These are phyloP conservation scores for Aspergillus heteromorphus DNA, from an alignment of 495 filamentous ascomycete species.

Conservation along the genomic window DNA sequence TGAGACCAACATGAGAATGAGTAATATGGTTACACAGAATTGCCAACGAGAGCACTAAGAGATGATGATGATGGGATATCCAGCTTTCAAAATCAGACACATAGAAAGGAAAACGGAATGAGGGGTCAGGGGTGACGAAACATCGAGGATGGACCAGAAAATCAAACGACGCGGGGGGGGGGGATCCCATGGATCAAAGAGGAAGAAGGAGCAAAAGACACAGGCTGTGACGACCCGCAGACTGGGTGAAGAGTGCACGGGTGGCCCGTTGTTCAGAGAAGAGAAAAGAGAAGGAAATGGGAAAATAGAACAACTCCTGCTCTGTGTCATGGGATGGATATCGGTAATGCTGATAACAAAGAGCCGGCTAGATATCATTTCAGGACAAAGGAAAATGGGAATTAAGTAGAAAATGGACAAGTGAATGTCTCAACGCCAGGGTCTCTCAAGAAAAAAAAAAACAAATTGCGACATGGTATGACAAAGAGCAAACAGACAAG, in stretches of 20 bases:
- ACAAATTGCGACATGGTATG: constrained; percentile 22
- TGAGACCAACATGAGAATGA: constrained; percentile 29
- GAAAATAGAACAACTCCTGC: constrained; percentile 20
- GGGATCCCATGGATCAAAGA: constrained; percentile 4
- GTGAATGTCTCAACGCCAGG: constrained; percentile 42
- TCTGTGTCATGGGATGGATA: constrained; percentile 37
- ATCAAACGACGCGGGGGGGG: constrained; percentile 5
- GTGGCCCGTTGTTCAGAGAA: constrained; percentile 8
- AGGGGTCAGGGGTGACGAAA: constrained; percentile 6
- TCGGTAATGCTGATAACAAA: constrained; percentile 29
- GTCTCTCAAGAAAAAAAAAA: constrained; percentile 29
- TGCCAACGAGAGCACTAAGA: constrained; percentile 25
- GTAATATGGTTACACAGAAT: constrained; percentile 36
- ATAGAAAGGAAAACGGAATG: constrained; percentile 15
- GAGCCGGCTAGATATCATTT: constrained; percentile 43
- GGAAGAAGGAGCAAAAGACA: constrained; percentile 5
- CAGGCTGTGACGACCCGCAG: not conserved
- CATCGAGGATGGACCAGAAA: constrained; percentile 1
- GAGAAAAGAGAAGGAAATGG: constrained; percentile 12
- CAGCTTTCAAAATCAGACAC: constrained; percentile 33
- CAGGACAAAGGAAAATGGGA: constrained; percentile 26
- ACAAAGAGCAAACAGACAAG: constrained; percentile 17
- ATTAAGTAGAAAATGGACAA: constrained; percentile 25
- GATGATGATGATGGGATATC: constrained; percentile 37
- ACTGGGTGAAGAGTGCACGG: constrained; percentile 4